Base-by-base conservation (phyloP, 768 basidiomycete genomes). In the Leccinellum albellum region DNA sequence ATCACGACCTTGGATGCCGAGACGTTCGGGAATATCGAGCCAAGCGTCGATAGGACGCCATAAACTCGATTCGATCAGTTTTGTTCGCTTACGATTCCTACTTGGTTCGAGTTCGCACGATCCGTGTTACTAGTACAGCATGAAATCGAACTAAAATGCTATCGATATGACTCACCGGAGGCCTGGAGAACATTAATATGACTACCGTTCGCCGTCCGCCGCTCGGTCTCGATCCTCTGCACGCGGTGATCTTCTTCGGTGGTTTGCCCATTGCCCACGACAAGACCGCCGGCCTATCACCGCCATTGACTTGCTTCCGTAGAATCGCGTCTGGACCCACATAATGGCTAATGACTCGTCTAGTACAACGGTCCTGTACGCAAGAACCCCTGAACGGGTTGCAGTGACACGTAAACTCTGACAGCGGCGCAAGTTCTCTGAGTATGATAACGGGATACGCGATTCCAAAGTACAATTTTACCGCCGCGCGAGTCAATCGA, bases 361-460 rank as follows among this genome's bases (percentile, higher is more conserved):
- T 44, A n/a, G n/a, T n/a, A 12, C 37, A 59, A 58, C 56, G 57
- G 54, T 53, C 46, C 9, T 53, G 47, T 54, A 48, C 56, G 35
- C 24, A 46, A 51, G 64, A 46, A 55, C 50, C 56, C 49, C 54
- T 47, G 29, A 48, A 28, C 40, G 55, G 46, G 45, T 49, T 26
- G 42, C 31, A 15, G 40, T 35, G 55, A 70, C 61, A 70, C 69
- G 70, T 70, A 70, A 70, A 64, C 9, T 24, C 20, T 70, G 69
- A 71, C 69, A 65, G 66, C 61, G 61, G 64, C 61, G 64, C 44
- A 52, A 55, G 51, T 65, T 68, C 61, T 60, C 46, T 29, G 51
- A 57, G 50, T 56, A 46, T 49, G 54, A 51, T 61, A 54, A 47
- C 57, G 57, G 53, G 64, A 53, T 37, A 48, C 37, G 37, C 57